Base-by-base conservation (phyloP, 129 eudicot species). In the Oenanthe sinensis region DNA sequence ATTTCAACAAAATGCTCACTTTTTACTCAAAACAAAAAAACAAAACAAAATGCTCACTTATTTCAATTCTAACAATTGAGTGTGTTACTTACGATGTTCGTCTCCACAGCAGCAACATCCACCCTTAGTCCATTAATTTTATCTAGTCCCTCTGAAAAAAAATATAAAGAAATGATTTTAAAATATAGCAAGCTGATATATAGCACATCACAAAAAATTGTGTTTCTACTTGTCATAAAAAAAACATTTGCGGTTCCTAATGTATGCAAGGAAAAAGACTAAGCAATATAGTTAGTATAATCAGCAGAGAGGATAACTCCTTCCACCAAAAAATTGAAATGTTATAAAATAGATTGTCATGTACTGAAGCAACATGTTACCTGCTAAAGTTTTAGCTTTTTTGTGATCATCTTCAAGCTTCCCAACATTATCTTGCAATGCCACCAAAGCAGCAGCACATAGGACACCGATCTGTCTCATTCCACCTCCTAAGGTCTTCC, bases 401-500 rank as follows among this genome's bases (percentile, higher is more conserved):
- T 85, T 87, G 84, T 95, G 99, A 89, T 95, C 99, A 63, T 58
- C 79, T 78, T 63, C 90, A 43, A 95, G 99, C 87, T 95, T 95
- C 68, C 24, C 76, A 24, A 87, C 89, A 83, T 91, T 95, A 75
- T 95, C 97, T 79, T 88, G 88, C 81, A 95, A 28, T 11, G 97
- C 99, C 81, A 90, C 91, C 24, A 91, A 82, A 77, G 94, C 99
- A 86, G 99, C 99, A 80, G 97, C 99, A 71, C 99, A 95, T 50
- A 95, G 82, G 81, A 91, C 84, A 68, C 99, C 99, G 19, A 91
- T 87, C 84, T 92, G 99, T 84, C 99, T 92, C 99, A 95, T 95
- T 74, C 88, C 99, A 78, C 99, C 99, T 43, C 99, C 99, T 69
- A 95, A 87, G 26, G 99, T 95, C 87, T 95, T 95, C 87, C 99